These are phyloP conservation scores for Neoboletus magnificus DNA, from an alignment of 768 basidiomycete species.

Conservation along the genomic window DNA sequence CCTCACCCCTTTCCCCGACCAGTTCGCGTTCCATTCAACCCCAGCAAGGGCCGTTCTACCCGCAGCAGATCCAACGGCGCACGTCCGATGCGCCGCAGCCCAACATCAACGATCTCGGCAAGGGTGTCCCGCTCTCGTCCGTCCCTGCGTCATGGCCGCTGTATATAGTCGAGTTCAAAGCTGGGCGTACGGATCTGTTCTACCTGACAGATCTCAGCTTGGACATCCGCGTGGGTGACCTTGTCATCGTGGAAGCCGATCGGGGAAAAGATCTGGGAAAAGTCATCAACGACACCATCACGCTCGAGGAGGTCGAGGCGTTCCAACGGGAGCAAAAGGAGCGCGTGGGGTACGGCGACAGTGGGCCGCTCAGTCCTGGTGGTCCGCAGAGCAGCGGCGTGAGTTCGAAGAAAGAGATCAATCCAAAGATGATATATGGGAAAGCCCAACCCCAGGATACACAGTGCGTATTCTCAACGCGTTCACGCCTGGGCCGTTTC, in stretches of 20 bases:
- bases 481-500: background rate
- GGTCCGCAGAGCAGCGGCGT: slow-evolving; percentile 31
- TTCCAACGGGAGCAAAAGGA: slow-evolving; percentile 83
- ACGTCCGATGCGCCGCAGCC: slow-evolving; percentile 37
- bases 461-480: slow-evolving; percentile 45
- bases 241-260: slow-evolving; percentile 97
- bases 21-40: slow-evolving; percentile 27
- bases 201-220: slow-evolving; percentile 72
- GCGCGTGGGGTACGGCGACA: slow-evolving; percentile 40
- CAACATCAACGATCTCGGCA: slow-evolving; percentile 63
- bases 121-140: slow-evolving; percentile 81
- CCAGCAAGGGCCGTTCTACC: slow-evolving; percentile 29
- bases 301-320: slow-evolving; percentile 83
- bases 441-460: slow-evolving; percentile 83
- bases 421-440: slow-evolving; percentile 94
- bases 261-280: slow-evolving; percentile 91
- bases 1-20: slow-evolving; percentile 60
- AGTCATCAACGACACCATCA: slow-evolving; percentile 88
- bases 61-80: slow-evolving; percentile 37
- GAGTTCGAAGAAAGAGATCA: slow-evolving; percentile 82
- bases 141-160: slow-evolving; percentile 86
- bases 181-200: slow-evolving; percentile 91
- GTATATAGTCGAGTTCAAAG: slow-evolving; percentile 97
- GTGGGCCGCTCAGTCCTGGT: slow-evolving; percentile 51
- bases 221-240: slow-evolving; percentile 76